phyloP scores from a whole-genome alignment of 306 rosid species.

The Casuarina equisetifolia region DNA sequence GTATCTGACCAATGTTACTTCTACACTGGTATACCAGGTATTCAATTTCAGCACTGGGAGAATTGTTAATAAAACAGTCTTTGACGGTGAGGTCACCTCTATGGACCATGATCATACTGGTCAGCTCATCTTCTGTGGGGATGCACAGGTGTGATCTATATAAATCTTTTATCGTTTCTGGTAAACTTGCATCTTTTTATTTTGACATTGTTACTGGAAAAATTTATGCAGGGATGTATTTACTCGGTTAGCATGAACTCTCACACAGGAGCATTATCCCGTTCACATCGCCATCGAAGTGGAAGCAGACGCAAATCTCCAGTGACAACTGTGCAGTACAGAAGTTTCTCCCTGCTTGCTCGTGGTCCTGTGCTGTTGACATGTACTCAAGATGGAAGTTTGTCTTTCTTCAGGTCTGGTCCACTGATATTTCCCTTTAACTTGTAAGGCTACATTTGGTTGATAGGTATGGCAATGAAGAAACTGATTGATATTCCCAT shows the following conservation, averaged over 20 bases:
- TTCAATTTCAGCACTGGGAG: constrained; percentile 97
- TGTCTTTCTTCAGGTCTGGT: constrained; percentile 89
- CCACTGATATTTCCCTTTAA: constrained; percentile 13
- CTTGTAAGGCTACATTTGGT: constrained; percentile 6
- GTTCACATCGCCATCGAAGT: constrained; percentile 78
- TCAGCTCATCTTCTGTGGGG: constrained; percentile 85
- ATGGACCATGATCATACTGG: constrained; percentile 96
- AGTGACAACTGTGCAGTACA: constrained; percentile 78
- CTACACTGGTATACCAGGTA: constrained; percentile 54
- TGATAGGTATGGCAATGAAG: constrained; percentile 3
- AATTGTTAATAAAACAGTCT: constrained; percentile 62
- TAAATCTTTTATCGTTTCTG: constrained; percentile 18
- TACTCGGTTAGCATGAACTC: constrained; percentile 87
- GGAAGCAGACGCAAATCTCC: constrained; percentile 72
- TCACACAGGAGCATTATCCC: constrained; percentile 80
- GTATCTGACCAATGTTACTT: constrained; percentile 16
- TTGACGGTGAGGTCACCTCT: constrained; percentile 81
- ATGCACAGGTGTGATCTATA: constrained; percentile 55
- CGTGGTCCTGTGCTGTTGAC: constrained; percentile 87
- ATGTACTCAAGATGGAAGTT: constrained; percentile 85
- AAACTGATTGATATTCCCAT: not conserved
- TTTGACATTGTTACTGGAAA: constrained; percentile 33
- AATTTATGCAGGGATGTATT: constrained; percentile 69
- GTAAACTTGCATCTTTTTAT: constrained; percentile 21
- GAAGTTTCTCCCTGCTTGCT: constrained; percentile 92